Conservation (phyloP, 2,329 filamentous ascomycete species). For the Xylaria sp. region DNA sequence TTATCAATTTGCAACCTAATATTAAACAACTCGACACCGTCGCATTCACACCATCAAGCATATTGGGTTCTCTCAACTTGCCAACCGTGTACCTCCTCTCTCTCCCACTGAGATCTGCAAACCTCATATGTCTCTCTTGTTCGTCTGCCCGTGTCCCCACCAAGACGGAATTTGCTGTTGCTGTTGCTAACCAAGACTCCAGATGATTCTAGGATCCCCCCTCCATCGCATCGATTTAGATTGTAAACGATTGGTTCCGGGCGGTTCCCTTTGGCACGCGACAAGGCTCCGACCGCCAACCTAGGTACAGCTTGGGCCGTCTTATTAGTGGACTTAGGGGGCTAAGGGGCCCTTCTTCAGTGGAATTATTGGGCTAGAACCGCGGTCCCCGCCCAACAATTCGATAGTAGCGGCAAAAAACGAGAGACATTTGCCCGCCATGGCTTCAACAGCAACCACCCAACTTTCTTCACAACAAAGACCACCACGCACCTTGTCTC, state of each 20-base stretch:
- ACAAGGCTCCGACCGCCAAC: background rate
- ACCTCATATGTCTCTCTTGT: background rate
- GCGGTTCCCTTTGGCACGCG: background rate
- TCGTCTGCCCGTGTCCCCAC: background rate
- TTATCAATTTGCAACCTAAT: background rate
- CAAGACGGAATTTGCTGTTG: background rate
- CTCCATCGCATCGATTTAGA: background rate
- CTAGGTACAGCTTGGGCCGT: too few species aligned
- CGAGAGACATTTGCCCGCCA: slow-evolving; percentile 35
- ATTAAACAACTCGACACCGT: background rate
- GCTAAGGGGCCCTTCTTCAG: background rate
- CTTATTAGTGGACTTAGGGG: background rate
- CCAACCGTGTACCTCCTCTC: background rate
- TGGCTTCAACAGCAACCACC: slow-evolving; percentile 41
- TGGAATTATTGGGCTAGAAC: background rate
- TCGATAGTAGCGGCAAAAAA: slow-evolving; percentile 23
- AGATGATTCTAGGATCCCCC: background rate
- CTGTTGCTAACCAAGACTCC: background rate
- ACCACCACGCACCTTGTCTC: slow-evolving; percentile 39
- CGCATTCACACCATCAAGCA: too few species aligned
- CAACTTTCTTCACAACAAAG: slow-evolving; percentile 36
- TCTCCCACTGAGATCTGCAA: background rate
- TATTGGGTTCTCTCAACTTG: background rate
- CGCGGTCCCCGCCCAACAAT: slow-evolving; percentile 4
- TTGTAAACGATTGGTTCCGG: background rate